Evolutionary conservation across 805 yeast species (phyloP).

Genomic region (Spathaspora girioi): DNA sequence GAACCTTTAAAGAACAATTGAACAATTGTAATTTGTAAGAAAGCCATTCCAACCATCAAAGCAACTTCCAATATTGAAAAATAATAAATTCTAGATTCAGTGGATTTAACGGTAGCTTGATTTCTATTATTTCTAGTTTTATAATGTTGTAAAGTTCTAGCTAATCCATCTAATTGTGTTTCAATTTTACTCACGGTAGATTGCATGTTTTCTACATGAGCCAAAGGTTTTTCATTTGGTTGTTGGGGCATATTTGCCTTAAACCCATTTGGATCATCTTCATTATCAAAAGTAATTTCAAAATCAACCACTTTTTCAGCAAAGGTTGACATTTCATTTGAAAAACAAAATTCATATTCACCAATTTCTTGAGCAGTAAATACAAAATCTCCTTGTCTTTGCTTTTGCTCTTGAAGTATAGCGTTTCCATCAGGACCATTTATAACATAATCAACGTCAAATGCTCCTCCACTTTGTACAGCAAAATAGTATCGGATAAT

Average conservation of each 20-base stretch:
- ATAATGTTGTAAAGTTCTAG: slow-evolving; percentile 70
- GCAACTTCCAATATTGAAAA: slow-evolving; percentile 68
- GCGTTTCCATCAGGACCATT: slow-evolving; percentile 54
- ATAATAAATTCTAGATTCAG: slow-evolving; percentile 75
- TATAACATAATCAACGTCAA: slow-evolving; percentile 71
- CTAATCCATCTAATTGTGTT: slow-evolving; percentile 51
- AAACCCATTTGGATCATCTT: slow-evolving; percentile 31
- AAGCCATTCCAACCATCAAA: slow-evolving; percentile 73
- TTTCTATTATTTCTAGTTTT: slow-evolving; percentile 88
- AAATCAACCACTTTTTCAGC: slow-evolving; percentile 83
- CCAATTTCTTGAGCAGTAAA: slow-evolving; percentile 65
- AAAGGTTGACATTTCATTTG: slow-evolving; percentile 75
- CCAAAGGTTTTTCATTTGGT: slow-evolving; percentile 46
- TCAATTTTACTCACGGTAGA: slow-evolving; percentile 57
- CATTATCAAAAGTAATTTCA: slow-evolving; percentile 59
- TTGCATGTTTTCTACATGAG: slow-evolving; percentile 51
- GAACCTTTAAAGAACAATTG: slow-evolving; percentile 71
- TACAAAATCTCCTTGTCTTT: slow-evolving; percentile 77
- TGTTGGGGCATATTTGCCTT: slow-evolving; percentile 59
- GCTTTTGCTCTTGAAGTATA: slow-evolving; percentile 52
- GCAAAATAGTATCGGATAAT: slow-evolving; percentile 77
- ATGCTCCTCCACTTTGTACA: slow-evolving; percentile 76
- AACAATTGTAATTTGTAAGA: slow-evolving; percentile 62
- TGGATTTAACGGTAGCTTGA: slow-evolving; percentile 80
- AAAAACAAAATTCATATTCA: slow-evolving; percentile 85